Base-by-base conservation (phyloP, 2,329 filamentous ascomycete genomes). In the Corynespora cassiicola region DNA sequence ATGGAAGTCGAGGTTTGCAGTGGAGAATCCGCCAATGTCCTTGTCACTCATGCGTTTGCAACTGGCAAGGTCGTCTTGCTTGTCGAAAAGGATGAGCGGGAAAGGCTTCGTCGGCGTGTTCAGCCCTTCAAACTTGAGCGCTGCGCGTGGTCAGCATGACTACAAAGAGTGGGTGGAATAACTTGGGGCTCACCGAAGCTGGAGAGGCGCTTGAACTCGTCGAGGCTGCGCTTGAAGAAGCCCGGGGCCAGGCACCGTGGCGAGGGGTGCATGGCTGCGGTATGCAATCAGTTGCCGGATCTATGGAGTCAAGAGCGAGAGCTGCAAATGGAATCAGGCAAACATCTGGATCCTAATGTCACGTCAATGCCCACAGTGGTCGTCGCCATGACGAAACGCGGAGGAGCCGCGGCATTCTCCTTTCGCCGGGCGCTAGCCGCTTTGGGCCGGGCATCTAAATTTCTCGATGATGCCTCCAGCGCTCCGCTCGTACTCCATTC, bases 1-100 rank as follows among this genome's bases (percentile, higher is more conserved):
- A 25, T 84, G 73, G 64, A 82, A 85, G 56, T 91, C 86, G 44
- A 97, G 75, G 28, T 81, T 73, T 26, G 84, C 86, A 12, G 80
- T 81, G 21, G 91, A 96, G 72, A 82, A 91, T 42, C 92, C 94
- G 47, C 92, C 92, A 16, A 95, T 89, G 58, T 92, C 86, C 40
- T 77, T 76, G 66, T 99, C 92, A 52, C 85, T 88, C 84, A 97
- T 94, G 51, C 87, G 75, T 67, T 95, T 94, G 66, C 76, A 77
- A 39, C 49, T 54, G 14, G 68, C 58, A 30, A 75, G 51, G 10
- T 71, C 69, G 23, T 72, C 67, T 6, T 71, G 65, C 9, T 67
- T 47, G 27, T 78, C 72, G 70, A 92, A 92, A 52, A 75, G 72
- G 58, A 85, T 79, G 21, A 94, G 77, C 6, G 78, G 73, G 42